phyloP scores from a whole-genome alignment of 1,284 basidiomycete species.

The Taiwanofungus camphoratus region DNA sequence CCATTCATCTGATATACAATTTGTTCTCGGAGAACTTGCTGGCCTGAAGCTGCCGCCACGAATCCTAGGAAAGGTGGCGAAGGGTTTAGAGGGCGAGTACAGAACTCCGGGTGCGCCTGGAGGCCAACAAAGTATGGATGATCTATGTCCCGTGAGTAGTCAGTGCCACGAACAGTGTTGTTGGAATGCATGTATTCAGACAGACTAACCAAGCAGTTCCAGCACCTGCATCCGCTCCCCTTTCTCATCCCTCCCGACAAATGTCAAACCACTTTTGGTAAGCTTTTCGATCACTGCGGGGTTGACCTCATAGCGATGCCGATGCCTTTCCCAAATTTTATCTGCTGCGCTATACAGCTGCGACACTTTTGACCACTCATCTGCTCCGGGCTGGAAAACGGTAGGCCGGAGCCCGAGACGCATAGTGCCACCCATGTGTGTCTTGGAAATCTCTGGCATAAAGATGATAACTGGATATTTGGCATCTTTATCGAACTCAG shows the following conservation, averaged over 20 bases:
- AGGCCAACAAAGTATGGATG: conserved; percentile 95
- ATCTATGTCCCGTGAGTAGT: conserved; percentile 39
- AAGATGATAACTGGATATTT: conserved; percentile 84
- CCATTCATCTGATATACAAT: conserved; percentile 53
- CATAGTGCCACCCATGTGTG: conserved; percentile 99
- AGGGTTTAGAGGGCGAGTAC: conserved; percentile 97
- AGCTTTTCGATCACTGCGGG: conserved; percentile 80
- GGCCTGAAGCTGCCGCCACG: conserved; percentile 79
- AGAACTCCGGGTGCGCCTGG: conserved; percentile 98
- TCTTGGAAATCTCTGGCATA: conserved; percentile 99
- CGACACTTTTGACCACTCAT: conserved; percentile 64
- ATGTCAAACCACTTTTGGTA: conserved; percentile 70
- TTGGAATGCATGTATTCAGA: background rate
- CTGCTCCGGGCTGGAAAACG: conserved; percentile 66
- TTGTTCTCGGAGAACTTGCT: conserved; percentile 68
- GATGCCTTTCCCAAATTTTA: conserved; percentile 94
- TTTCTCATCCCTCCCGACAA: conserved; percentile 91
- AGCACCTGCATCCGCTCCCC: conserved; percentile 98
- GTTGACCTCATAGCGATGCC: conserved; percentile 98
- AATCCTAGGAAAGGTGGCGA: conserved; percentile 97
- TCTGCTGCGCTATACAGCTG: conserved; percentile 82
- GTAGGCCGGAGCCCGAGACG: conserved; percentile 93
- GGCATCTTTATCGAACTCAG: conserved; percentile 66
- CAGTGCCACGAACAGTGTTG: background rate
- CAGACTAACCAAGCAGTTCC: conserved; percentile 70